Evolutionary conservation across 208 protist genomes (phyloP).

Genomic region (Acanthamoeba royreba): DNA sequence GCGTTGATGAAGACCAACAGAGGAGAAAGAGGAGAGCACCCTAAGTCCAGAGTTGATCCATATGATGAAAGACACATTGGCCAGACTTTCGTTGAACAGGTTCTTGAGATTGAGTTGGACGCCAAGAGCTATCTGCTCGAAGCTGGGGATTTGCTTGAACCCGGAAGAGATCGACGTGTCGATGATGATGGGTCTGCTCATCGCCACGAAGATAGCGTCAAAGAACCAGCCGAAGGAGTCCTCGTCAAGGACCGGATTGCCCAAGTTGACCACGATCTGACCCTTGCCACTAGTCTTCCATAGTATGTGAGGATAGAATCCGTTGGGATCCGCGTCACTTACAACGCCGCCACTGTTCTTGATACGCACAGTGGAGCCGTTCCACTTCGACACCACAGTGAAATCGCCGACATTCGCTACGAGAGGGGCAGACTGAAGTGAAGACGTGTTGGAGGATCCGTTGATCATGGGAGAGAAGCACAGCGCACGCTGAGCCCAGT

Average conservation of each 20-base stretch:
- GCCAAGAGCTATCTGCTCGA: conserved; percentile 30
- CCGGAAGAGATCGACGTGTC: neutral
- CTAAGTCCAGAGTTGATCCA: too few relatives aligned
- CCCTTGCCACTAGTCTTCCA: conserved; percentile 13
- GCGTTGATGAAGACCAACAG: too few relatives aligned
- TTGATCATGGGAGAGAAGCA: conserved; percentile 13
- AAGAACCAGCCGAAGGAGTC: conserved; percentile 37
- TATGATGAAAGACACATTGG: neutral
- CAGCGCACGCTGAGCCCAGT: conserved; percentile 14
- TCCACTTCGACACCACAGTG: neutral
- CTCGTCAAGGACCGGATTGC: conserved; percentile 2
- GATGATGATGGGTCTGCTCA: conserved; percentile 28
- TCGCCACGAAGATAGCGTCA: conserved; percentile 49
- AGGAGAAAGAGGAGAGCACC: too few relatives aligned
- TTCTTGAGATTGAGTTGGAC: neutral
- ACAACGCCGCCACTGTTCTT: neutral
- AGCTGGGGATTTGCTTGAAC: neutral
- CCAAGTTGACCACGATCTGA: conserved; percentile 35
- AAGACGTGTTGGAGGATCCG: neutral
- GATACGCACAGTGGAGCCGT: neutral
- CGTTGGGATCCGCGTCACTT: neutral
- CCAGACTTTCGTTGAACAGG: conserved; percentile 20
- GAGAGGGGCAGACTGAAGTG: neutral
- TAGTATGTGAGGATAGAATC: neutral
- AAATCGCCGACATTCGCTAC: neutral